Conservation (phyloP, 805 yeast species). For the Torulaspora franciscae region DNA sequence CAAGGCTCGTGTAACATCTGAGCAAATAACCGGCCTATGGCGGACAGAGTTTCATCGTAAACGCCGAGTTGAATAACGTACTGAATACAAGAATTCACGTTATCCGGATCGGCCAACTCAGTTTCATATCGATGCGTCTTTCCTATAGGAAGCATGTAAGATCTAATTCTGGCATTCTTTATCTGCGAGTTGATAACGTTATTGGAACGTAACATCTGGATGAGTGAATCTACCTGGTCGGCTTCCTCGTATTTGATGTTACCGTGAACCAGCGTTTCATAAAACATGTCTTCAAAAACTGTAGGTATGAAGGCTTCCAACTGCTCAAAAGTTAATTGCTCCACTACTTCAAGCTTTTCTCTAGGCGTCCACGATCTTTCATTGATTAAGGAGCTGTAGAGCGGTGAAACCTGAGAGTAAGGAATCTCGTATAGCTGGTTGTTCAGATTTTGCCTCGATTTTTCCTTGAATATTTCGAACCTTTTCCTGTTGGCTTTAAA, state of each 20-base stretch:
- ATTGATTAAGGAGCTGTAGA: constrained; percentile 59
- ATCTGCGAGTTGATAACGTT: constrained; percentile 35
- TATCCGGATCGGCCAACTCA: constrained; percentile 55
- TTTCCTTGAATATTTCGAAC: constrained; percentile 64
- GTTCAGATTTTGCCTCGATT: constrained; percentile 52
- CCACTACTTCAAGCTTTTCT: constrained; percentile 52
- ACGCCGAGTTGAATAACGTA: constrained; percentile 65
- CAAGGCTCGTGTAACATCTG: constrained; percentile 82
- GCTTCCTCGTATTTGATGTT: constrained; percentile 59
- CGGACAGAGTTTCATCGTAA: constrained; percentile 41
- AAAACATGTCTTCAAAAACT: constrained; percentile 53
- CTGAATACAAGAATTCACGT: constrained; percentile 81
- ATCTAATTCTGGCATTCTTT: constrained; percentile 35
- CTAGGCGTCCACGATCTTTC: constrained; percentile 63
- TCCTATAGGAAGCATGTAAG: constrained; percentile 40
- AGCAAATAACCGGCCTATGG: constrained; percentile 58
- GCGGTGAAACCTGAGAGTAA: constrained; percentile 66
- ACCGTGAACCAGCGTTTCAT: constrained; percentile 75
- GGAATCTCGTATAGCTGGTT: constrained; percentile 74
- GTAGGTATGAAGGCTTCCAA: constrained; percentile 48
- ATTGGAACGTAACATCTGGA: constrained; percentile 44
- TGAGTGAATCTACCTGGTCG: constrained; percentile 41
- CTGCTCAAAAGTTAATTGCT: constrained; percentile 45
- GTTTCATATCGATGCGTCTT: constrained; percentile 45
- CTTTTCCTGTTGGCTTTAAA: constrained; percentile 53